Evolutionary conservation across 2,329 filamentous ascomycete genomes (phyloP), one percentile per base, ranked within the genome.

Genomic region (Apiospora aurea): DNA sequence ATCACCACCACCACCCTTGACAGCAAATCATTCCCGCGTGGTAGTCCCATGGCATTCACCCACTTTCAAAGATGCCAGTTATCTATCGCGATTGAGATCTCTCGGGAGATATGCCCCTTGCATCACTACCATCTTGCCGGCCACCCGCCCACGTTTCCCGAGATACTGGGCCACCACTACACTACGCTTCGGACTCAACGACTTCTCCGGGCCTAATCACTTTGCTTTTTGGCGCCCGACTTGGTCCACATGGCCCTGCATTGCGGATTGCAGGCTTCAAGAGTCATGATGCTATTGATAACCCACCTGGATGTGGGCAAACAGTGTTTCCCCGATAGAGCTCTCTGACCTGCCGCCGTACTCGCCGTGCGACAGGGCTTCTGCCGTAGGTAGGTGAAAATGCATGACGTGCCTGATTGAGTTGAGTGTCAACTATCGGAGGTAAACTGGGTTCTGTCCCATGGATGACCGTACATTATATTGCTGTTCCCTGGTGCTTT

Each of bases 321-420:
- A 41, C n/a, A 13, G 29, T 61, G 53, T 61, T 61, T 38, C 53
- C 29, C 53, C 26, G 29, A n/a, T 16, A 41, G 53, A 61, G 53
- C 53, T 61, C 29, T n/a, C 53, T 16, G 53, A 16, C 29, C 18
- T n/a, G 38, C 29, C 29, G 53, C 16, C 29, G 29, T n/a, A 61
- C 29, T 18, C 53, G 29, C 29, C 29, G 3, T 38, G 16, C 4
- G 10, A 10, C 7, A 38, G 8, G 7, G 6, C 34, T 34, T 14
- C 41, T 41, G 18, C 21, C 34, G 8, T 5, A 38, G 34, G 34
- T 41, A 41, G 21, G 57, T 24, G 10, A 64, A 64, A 64, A 64
- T 64, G 57, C 2, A 64, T 64, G 57, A 64, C 57, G 57, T 64
- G 29, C 34, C 34, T 64, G 29, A 64, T 64, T 41, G 57, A 18